Evolutionary conservation across 495 filamentous ascomycete genomes (phyloP), one percentile per base, ranked within the genome.

Genomic region (Hypoxylon lienhwacheense): DNA sequence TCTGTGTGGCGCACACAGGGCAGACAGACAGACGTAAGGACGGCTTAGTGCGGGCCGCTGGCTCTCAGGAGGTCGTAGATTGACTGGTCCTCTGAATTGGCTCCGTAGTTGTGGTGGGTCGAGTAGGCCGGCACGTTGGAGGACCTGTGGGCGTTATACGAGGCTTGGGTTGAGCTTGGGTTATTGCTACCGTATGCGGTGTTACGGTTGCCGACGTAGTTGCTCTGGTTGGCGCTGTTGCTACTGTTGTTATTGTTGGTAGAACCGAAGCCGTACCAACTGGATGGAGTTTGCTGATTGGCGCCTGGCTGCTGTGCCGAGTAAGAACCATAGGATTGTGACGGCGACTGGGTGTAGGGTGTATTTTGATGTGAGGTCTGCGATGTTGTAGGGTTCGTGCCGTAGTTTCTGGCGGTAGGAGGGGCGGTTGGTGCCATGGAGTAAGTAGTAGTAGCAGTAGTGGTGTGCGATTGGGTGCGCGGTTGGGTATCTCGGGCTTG

Each of bases 181-280:
- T 34, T 25, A 15, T 34, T 25, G 12, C 34, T 16, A 22, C 44
- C n/a, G 39, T 65, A 65, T 4, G 46, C 37, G 28, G 24, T 55
- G 29, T 40, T 57, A 15, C 58, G 53, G 36, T 49, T 62, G 26
- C 35, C 60, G 25, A 15, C 46, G 19, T 63, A 65, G 16, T 16
- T 39, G 19, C 32, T 48, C 17, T 64, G 65, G 36, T 43, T 48
- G n/a, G 50, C 3, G 15, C 28, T 60, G 47, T 11, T 16, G 3
- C 20, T 57, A 26, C 5, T 61, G 26, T 53, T 64, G 22, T 41
- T 44, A 29, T 21, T 34, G 25, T 48, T 20, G 7, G 28, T 24
- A 14, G 42, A n/a, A 22, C 21, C 24, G n/a, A 65, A 59, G 11
- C 59, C 25, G 41, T 68, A 68, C 65, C 63, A 68, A 26, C 31